Conservation (phyloP, 1,284 basidiomycete species). For the Pyrrhoderma lamaoense region DNA sequence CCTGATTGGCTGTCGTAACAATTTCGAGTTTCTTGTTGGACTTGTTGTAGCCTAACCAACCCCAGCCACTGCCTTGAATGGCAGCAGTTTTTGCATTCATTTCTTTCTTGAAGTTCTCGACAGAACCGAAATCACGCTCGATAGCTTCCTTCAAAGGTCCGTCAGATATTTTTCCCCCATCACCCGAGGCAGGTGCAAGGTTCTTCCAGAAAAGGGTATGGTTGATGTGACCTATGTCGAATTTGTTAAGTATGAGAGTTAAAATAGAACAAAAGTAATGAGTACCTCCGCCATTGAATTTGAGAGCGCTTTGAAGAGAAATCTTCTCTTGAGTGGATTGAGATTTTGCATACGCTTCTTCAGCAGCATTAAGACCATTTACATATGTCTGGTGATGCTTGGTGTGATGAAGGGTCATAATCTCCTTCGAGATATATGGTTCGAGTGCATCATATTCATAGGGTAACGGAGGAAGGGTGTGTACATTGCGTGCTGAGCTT, state of each 20-base stretch:
- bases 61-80: constrained; percentile 98
- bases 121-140: constrained; percentile 76
- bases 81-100: constrained; percentile 87
- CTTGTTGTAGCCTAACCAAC: constrained; percentile 84
- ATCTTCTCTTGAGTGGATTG: constrained; percentile 74
- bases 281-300: constrained; percentile 87
- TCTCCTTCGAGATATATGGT: constrained; percentile 71
- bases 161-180: constrained; percentile 61
- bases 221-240: constrained; percentile 59
- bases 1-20: constrained; percentile 92
- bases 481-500: constrained; percentile 30
- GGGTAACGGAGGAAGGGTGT: constrained; percentile 82
- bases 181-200: constrained; percentile 58
- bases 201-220: constrained; percentile 98
- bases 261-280: constrained; percentile 5
- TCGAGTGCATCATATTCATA: constrained; percentile 88
- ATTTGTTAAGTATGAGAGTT: constrained; percentile 1
- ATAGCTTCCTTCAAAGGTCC: constrained; percentile 81
- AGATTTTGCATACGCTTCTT: constrained; percentile 71
- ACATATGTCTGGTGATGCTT: constrained; percentile 97
- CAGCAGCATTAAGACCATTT: constrained; percentile 85
- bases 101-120: constrained; percentile 68
- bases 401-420: constrained; percentile 91
- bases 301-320: constrained; percentile 77
- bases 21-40: constrained; percentile 76